A percentile compares a stretch with the other conserved stretches of the same genome.
phyloP scores from a whole-genome alignment of 768 basidiomycete species.

The Tylopilus plumbeoviolaceoides region DNA sequence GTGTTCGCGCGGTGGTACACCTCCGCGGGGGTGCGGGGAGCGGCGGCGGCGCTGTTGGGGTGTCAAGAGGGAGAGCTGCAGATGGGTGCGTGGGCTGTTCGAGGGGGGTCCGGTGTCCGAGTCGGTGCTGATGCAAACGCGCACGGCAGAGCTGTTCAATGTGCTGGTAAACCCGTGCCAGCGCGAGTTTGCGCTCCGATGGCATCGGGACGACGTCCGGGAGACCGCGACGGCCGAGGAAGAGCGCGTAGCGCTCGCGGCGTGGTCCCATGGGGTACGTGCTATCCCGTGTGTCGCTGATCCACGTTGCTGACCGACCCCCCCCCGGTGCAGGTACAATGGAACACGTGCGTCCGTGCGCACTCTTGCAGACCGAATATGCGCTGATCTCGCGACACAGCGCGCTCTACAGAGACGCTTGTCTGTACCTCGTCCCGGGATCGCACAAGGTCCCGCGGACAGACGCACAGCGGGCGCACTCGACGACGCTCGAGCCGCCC shows the following conservation, averaged over 20 bases:
- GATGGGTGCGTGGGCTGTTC: slow-evolving; percentile 51
- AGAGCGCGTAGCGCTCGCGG: slow-evolving; percentile 50
- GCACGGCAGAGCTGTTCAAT: slow-evolving; percentile 58
- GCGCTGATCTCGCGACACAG: slow-evolving; percentile 30
- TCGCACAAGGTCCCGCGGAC: slow-evolving; percentile 60
- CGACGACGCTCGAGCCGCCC: slow-evolving; percentile 41
- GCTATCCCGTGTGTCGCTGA: neutral
- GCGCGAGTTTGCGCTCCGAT: slow-evolving; percentile 67
- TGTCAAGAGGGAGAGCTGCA: slow-evolving; percentile 56
- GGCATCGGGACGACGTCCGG: slow-evolving; percentile 76
- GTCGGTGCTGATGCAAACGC: neutral
- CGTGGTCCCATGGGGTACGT: slow-evolving; percentile 63
- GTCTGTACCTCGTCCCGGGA: slow-evolving; percentile 66
- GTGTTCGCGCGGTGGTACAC: slow-evolving; percentile 69
- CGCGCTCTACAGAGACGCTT: slow-evolving; percentile 63
- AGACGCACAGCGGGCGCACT: slow-evolving; percentile 52
- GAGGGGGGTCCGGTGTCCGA: no score
- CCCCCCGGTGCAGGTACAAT: slow-evolving; percentile 60
- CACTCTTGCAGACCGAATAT: neutral
- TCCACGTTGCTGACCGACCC: slow-evolving; percentile 19
- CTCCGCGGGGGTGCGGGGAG: slow-evolving; percentile 42
- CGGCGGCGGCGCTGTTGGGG: slow-evolving; percentile 44
- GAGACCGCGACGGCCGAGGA: slow-evolving; percentile 60
- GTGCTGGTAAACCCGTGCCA: slow-evolving; percentile 63
- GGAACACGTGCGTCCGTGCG: slow-evolving; percentile 60